Evolutionary conservation across 1,139 yeast genomes (phyloP).

Genomic region (Nakaseomyces sp.): DNA sequence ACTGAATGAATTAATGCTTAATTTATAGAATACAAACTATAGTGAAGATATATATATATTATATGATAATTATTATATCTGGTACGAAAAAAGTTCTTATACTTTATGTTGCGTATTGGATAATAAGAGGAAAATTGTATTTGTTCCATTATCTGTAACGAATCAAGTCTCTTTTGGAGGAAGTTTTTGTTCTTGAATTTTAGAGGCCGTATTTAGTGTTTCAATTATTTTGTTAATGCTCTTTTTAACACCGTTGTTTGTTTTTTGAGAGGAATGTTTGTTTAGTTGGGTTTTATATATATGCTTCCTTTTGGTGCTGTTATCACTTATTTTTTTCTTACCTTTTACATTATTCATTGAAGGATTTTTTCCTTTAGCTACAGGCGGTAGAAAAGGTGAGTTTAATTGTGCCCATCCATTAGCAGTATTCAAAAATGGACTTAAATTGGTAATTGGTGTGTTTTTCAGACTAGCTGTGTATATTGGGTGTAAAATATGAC

Average conservation of each 20-base stretch:
- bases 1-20: neutral
- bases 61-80: no score
- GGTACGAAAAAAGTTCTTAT: no score
- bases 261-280: neutral
- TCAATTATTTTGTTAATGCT: conserved; percentile 1
- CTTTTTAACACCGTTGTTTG: neutral
- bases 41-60: neutral
- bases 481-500: conserved; percentile 1
- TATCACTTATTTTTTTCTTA: neutral
- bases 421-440: neutral
- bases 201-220: neutral
- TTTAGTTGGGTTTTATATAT: neutral
- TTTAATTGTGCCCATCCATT: neutral
- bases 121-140: no score
- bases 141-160: neutral
- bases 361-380: neutral
- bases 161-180: neutral
- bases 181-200: neutral
- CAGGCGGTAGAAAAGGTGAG: neutral
- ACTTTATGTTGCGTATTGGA: no score
- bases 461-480: neutral
- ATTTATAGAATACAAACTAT: neutral
- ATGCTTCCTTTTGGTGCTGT: neutral
- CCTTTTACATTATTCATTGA: neutral
- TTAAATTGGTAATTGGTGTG: neutral